Evolutionary conservation across 805 yeast genomes (phyloP), one percentile per base, ranked within the genome.

Genomic region (Teunomyces atbi): DNA sequence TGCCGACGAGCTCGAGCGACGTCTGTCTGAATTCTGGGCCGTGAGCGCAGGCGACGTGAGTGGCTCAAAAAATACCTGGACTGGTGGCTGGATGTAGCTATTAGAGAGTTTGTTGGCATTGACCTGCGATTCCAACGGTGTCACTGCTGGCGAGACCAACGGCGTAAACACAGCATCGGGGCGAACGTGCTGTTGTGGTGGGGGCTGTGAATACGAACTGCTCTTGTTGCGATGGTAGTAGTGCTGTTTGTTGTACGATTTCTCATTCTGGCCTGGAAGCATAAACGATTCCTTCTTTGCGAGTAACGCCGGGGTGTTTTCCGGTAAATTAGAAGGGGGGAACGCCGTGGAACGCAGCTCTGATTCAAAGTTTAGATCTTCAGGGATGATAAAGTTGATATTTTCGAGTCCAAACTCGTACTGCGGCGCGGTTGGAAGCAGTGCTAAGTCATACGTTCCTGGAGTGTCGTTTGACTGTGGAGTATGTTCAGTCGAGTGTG

Each of bases 161-260:
- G 95, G 94, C 1, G 94, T 86, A 64, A 84, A 86, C 4, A 79
- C 79, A 42, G 79, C 79, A 49, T 80, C 84, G 1, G 84, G 82
- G 37, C 81, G 65, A 2, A 79, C 72, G 45, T 68, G 70, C 27
- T 57, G 65, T 36, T 41, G 57, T 10, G 53, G 59, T 52, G 42
- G 53, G 28, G 49, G 60, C 26, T 47, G 62, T 40, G n/a, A 46
- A 20, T 21, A 28, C 8, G 48, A 29, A 8, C 28, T 38, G 37
- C 32, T 34, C 39, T 42, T 45, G 42, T 64, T 66, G 45, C 66
- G 66, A 45, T 71, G 75, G 48, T 56, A 65, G 44, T 58, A 67
- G 53, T 71, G 76, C 51, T 71, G 74, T 46, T 68, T 65, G 48
- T 72, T 70, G 57, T 60, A 71, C 5, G 73, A 66, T 47, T 61